Evolutionary conservation across 257 asterid genomes (phyloP), one percentile per base, ranked within the genome.

Genomic region (Nicotiana obtusifolia): DNA sequence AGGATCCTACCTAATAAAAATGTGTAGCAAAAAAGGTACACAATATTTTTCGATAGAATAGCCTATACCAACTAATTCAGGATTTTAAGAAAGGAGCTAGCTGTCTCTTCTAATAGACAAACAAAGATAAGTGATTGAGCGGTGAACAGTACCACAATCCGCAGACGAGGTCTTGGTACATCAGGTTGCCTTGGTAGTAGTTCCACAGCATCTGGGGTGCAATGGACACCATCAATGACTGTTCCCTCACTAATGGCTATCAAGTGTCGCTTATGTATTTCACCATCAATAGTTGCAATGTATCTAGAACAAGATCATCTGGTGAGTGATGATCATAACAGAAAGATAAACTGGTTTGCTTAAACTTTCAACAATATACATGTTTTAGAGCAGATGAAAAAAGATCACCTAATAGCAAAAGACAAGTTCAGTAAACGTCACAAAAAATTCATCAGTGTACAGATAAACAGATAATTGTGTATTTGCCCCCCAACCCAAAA

Each of bases 131-230:
- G 80, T 49, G 44, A 49, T 44, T 15, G 62, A 49, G 31, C 47
- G 17, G 73, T 78, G 76, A 83, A 67, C 26, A 83, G 62, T 94
- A 96, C 99, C 98, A 94, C 98, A 80, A 96, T 93, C 66, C 98
- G 95, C 83, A 96, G 84, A 64, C 98, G 92, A 47, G 93, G 95
- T 82, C 96, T 91, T 77, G 88, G 81, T 84, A 89, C 85, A 86
- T 90, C 98, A 71, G 98, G 95, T 80, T 96, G 97, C 62, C 84
- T 88, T 9, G 97, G 99, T 52, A 96, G 86, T 87, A 93, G 75
- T 89, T 96, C 99, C 68, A 96, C 98, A 78, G 83, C 73, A 88
- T 96, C 98, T 61, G 99, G 99, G 52, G 86, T 86, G 80, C 98
- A 94, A 24, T 90, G 95, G 66, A 89, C 93, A 73, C 97, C 99